A percentile compares a stretch with the other conserved stretches of the same genome.
Evolutionary conservation across 495 filamentous ascomycete species (phyloP).

Genomic region (Pseudevernia furfuracea): DNA sequence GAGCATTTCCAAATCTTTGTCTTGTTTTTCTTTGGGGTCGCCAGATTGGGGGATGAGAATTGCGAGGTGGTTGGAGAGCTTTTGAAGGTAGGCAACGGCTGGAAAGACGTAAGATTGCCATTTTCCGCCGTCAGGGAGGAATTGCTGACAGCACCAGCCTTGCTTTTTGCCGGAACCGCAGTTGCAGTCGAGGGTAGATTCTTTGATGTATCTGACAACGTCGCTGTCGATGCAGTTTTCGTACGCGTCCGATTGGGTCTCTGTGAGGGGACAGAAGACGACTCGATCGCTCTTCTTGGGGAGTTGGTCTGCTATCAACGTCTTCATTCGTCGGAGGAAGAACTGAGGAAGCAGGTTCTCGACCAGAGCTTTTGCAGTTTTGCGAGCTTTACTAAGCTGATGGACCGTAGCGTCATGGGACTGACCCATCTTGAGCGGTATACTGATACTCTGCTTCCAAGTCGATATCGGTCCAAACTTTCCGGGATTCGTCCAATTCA

Average conservation of each 20-base stretch:
- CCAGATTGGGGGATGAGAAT: slow-evolving; percentile 68
- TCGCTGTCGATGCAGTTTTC: slow-evolving; percentile 69
- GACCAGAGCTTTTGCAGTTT: slow-evolving; percentile 77
- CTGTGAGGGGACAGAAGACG: slow-evolving; percentile 87
- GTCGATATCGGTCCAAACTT: slow-evolving; percentile 66
- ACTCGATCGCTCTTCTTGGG: slow-evolving; percentile 92
- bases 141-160: slow-evolving; percentile 73
- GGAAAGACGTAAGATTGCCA: slow-evolving; percentile 86
- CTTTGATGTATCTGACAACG: slow-evolving; percentile 59
- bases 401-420: slow-evolving; percentile 83
- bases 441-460: slow-evolving; percentile 71
- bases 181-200: slow-evolving; percentile 56
- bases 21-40: slow-evolving; percentile 68
- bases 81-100: slow-evolving; percentile 70
- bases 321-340: slow-evolving; percentile 91
- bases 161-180: slow-evolving; percentile 63
- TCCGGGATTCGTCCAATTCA: slow-evolving; percentile 96
- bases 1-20: slow-evolving; percentile 69
- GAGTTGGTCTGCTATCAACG: slow-evolving; percentile 85
- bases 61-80: slow-evolving; percentile 86
- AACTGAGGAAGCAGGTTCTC: slow-evolving; percentile 84
- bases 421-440: slow-evolving; percentile 78
- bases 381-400: slow-evolving; percentile 72
- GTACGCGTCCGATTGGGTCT: slow-evolving; percentile 77
- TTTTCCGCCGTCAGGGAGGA: slow-evolving; percentile 48